Evolutionary conservation across 495 filamentous ascomycete species (phyloP).

Genomic region (Tuber indicum): DNA sequence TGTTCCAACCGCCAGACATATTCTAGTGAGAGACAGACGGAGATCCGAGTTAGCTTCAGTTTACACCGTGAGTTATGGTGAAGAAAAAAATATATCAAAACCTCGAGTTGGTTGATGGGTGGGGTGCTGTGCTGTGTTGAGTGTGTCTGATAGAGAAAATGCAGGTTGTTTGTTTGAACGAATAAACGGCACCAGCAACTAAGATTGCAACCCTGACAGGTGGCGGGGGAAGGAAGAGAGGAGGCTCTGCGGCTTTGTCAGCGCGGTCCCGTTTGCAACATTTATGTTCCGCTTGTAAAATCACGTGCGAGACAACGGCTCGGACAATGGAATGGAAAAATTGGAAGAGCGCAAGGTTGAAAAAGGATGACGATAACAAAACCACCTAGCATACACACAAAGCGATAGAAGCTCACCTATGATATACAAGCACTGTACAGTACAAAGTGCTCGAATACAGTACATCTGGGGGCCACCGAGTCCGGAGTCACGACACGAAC

Average conservation of each 20-base stretch:
- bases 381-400: not conserved
- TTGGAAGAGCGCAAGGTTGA: not conserved
- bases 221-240: not conserved
- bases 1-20: constrained; percentile 58
- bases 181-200: not conserved
- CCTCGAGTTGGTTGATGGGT: not conserved
- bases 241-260: constrained; percentile 5
- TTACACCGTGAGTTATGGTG: not conserved
- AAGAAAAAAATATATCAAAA: not conserved
- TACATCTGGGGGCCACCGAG: not conserved
- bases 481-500: not conserved
- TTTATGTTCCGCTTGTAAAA: not conserved
- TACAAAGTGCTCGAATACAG: no score
- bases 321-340: not conserved
- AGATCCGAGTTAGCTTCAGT: not conserved
- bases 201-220: not conserved
- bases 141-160: not conserved
- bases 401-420: not conserved
- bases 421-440: no score
- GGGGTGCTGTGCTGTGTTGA: not conserved
- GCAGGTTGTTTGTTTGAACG: not conserved
- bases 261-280: not conserved
- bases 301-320: not conserved
- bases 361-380: not conserved
- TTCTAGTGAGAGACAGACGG: not conserved